phyloP scores from a whole-genome alignment of 2,329 filamentous ascomycete species.

The Colletotrichum chrysophilum region DNA sequence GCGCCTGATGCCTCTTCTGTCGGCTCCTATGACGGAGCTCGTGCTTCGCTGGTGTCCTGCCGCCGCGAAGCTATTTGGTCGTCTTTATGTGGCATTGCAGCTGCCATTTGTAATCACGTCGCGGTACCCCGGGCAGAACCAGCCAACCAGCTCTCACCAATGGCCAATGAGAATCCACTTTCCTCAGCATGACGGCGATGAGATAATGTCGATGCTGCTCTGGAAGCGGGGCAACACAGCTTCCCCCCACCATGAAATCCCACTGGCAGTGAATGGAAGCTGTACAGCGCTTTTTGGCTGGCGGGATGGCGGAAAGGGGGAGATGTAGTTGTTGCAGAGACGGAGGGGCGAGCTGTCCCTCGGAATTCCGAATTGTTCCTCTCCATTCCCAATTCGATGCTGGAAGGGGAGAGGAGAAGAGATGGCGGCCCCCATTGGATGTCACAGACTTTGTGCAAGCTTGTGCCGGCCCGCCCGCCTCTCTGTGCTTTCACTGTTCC shows the following conservation, averaged over 20 bases:
- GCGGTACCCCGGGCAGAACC: background rate
- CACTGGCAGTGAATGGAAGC: background rate
- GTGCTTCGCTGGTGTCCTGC: background rate
- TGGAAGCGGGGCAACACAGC: slow-evolving; percentile 9
- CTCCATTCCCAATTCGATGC: background rate
- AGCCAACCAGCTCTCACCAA: slow-evolving; percentile 3
- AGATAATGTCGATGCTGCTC: background rate
- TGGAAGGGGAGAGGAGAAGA: background rate
- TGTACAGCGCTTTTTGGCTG: background rate
- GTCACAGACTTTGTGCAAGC: slow-evolving; percentile 14
- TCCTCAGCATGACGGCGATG: slow-evolving; percentile 8
- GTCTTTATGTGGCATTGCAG: background rate
- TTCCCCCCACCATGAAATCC: slow-evolving; percentile 4
- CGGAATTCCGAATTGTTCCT: slow-evolving; percentile 15
- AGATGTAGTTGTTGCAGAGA: background rate
- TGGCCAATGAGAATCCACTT: background rate
- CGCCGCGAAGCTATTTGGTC: background rate
- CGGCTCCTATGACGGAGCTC: background rate
- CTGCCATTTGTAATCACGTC: slow-evolving; percentile 7
- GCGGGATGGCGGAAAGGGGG: background rate
- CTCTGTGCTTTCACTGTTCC: background rate
- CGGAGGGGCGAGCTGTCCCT: slow-evolving; percentile 18
- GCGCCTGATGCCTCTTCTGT: background rate
- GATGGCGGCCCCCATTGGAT: background rate
- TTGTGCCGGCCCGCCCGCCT: background rate